These are phyloP conservation scores for Syncephalastrum sp. DNA, from an alignment of 371 early-diverging fungal genomes.

Conservation along the genomic window DNA sequence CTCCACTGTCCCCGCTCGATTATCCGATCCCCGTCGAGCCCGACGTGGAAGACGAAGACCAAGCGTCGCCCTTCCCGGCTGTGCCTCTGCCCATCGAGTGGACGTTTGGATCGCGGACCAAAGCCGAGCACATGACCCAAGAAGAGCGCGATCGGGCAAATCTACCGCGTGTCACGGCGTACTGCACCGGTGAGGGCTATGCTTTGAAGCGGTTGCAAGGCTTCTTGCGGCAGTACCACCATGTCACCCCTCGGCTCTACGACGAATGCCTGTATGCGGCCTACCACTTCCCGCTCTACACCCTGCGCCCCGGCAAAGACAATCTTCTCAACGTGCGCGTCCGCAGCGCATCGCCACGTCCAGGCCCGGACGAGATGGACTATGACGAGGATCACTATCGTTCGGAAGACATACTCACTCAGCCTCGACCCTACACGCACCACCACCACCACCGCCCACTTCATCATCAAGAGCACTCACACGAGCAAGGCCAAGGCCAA, in stretches of 20 bases:
- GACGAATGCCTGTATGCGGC: conserved; percentile 67
- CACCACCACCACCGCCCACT: conserved; percentile 2
- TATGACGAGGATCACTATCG: conserved; percentile 41
- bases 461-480: neutral
- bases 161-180: conserved; percentile 86
- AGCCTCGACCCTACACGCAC: conserved; percentile 11
- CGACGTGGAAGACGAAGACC: conserved; percentile 1
- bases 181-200: conserved; percentile 82
- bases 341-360: conserved; percentile 33
- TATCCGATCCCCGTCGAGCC: no score
- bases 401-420: conserved; percentile 7
- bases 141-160: conserved; percentile 54
- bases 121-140: conserved; percentile 68
- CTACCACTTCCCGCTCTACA: conserved; percentile 61
- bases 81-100: conserved; percentile 39
- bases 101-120: conserved; percentile 45
- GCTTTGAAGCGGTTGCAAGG: conserved; percentile 56
- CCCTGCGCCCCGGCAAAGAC: conserved; percentile 43
- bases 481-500: neutral
- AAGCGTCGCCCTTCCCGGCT: conserved; percentile 19
- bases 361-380: conserved; percentile 35
- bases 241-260: conserved; percentile 53
- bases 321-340: conserved; percentile 44
- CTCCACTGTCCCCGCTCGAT: no score
- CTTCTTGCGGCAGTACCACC: conserved; percentile 57